phyloP scores from a whole-genome alignment of 1,284 basidiomycete species.

The Ganoderma sinense region DNA sequence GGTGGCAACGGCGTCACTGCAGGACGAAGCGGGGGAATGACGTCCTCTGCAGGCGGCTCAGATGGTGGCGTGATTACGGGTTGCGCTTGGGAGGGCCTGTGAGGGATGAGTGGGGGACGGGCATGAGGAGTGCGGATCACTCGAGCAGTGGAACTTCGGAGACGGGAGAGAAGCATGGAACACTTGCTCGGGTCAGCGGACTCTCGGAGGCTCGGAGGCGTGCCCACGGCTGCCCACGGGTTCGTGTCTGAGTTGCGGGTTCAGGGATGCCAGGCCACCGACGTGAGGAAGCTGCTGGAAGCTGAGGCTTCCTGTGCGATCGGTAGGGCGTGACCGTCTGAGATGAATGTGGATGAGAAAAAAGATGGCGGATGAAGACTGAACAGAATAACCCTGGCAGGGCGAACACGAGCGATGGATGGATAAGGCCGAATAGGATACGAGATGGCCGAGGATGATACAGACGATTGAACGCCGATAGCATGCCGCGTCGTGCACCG shows the following conservation, averaged over 20 bases:
- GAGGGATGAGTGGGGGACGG: neutral
- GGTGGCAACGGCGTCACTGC: neutral
- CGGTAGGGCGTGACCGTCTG: neutral
- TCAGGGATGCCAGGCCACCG: neutral
- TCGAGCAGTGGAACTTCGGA: neutral
- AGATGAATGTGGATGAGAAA: neutral
- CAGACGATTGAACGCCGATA: neutral
- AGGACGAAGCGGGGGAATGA: neutral
- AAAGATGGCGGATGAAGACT: neutral
- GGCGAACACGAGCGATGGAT: neutral
- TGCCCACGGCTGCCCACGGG: neutral
- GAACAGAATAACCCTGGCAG: neutral
- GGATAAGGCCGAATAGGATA: neutral
- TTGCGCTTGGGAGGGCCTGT: neutral
- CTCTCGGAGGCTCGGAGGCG: slow-evolving; percentile 6
- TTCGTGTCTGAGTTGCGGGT: neutral
- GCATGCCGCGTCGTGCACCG: neutral
- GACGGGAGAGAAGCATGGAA: neutral
- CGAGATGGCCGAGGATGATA: slow-evolving; percentile 7
- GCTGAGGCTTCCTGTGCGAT: neutral
- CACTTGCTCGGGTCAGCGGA: slow-evolving; percentile 1
- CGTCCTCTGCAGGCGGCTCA: neutral
- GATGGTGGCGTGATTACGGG: neutral
- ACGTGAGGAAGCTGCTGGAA: neutral
- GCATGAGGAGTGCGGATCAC: neutral